phyloP scores from a whole-genome alignment of 257 asterid genomes.

The Gardenia jasminoides region DNA sequence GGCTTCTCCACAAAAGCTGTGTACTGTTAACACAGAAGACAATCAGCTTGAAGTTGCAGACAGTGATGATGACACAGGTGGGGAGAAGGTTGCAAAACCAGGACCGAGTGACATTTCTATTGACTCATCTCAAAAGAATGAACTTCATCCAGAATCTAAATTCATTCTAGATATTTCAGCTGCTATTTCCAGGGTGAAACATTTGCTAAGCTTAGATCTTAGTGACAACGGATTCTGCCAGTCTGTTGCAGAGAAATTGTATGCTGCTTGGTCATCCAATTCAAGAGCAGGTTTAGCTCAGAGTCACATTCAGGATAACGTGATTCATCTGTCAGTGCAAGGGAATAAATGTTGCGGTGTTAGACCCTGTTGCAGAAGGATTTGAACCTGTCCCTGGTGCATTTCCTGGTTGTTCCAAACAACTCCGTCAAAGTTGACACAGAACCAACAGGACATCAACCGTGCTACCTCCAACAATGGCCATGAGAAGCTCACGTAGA shows the following conservation, averaged over 20 bases:
- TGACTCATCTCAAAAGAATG: slow-evolving; percentile 21
- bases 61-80: slow-evolving; percentile 62
- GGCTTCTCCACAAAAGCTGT: slow-evolving; percentile 25
- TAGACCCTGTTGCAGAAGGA: slow-evolving; percentile 71
- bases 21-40: slow-evolving; percentile 19
- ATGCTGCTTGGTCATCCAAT: slow-evolving; percentile 53
- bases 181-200: slow-evolving; percentile 45
- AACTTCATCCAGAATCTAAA: slow-evolving; percentile 19
- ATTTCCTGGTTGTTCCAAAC: background rate
- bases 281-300: slow-evolving; percentile 46
- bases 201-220: slow-evolving; percentile 56
- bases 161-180: slow-evolving; percentile 41
- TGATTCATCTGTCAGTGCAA: slow-evolving; percentile 58
- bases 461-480: too few species aligned
- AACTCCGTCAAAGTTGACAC: too few species aligned
- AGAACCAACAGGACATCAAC: too few species aligned
- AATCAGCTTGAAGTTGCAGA: slow-evolving; percentile 70
- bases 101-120: slow-evolving; percentile 17
- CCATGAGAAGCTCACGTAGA: too few species aligned
- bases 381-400: slow-evolving; percentile 23
- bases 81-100: slow-evolving; percentile 25
- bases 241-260: slow-evolving; percentile 37
- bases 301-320: slow-evolving; percentile 48
- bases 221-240: slow-evolving; percentile 59
- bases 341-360: slow-evolving; percentile 61